Percentiles rank a stretch among this genome's conserved stretches.
These are phyloP conservation scores for Suillus subaureus DNA, from an alignment of 768 basidiomycete genomes.

Conservation along the genomic window DNA sequence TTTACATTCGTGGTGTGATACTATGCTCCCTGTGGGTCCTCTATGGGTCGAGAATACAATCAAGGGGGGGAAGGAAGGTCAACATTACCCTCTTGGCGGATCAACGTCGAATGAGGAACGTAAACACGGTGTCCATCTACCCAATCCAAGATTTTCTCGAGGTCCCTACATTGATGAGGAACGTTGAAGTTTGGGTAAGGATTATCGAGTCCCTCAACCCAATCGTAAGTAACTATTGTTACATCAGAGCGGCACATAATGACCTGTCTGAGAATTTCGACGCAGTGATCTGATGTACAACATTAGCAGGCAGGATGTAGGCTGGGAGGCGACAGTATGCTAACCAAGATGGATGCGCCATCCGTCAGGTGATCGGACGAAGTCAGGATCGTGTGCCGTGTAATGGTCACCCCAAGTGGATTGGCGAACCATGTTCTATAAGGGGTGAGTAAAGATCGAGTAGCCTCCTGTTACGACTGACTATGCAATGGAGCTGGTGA, in stretches of 20 bases:
- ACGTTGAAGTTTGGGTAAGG: background rate
- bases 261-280: conserved; percentile 13
- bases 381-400: background rate
- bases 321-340: background rate
- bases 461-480: background rate
- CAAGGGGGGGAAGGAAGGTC: background rate
- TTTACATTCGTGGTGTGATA: background rate
- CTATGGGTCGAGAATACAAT: background rate
- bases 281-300: conserved; percentile 9
- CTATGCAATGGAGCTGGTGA: conserved; percentile 16
- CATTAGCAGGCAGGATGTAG: background rate
- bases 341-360: conserved; percentile 12
- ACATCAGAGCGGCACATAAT: conserved; percentile 15
- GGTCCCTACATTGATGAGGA: background rate
- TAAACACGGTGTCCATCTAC: background rate
- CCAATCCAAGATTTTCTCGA: background rate
- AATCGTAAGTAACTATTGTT: conserved; percentile 14
- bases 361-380: background rate
- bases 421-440: conserved; percentile 16
- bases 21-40: background rate
- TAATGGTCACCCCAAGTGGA: conserved; percentile 10
- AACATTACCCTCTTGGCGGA: background rate
- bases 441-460: background rate
- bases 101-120: background rate
- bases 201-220: conserved; percentile 3